phyloP scores from a whole-genome alignment of 169 alveolate species.

The Cryptosporidium viatorum region DNA sequence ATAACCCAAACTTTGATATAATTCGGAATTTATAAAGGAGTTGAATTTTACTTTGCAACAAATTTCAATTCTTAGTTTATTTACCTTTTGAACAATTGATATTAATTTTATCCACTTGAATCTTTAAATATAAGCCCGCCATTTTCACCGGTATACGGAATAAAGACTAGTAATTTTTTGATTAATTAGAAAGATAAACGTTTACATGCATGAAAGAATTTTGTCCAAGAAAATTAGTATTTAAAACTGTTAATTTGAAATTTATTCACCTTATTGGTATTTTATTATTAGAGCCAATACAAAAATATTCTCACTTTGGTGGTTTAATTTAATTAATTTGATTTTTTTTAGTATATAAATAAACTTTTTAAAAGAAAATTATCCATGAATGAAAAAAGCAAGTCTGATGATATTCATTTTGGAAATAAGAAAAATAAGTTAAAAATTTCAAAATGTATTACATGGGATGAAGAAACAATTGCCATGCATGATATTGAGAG shows the following conservation, averaged over 20 bases:
- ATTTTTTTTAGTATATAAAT: background rate
- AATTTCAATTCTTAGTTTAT: background rate
- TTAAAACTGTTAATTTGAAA: background rate
- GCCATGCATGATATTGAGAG: conserved; percentile 61
- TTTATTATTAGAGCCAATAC: too few relatives aligned
- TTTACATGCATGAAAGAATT: background rate
- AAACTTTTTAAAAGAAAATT: background rate
- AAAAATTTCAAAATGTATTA: conserved; percentile 8
- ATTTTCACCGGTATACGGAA: background rate
- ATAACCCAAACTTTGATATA: background rate
- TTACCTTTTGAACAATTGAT: background rate
- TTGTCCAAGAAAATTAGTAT: background rate
- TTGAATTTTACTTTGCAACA: too few relatives aligned
- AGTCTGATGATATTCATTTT: background rate
- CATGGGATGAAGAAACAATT: conserved; percentile 69
- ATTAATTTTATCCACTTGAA: background rate
- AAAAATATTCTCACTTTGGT: background rate
- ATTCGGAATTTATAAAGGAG: too few relatives aligned
- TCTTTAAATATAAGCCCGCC: background rate
- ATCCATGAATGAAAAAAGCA: background rate
- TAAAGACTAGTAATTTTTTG: background rate
- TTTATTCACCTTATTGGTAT: background rate
- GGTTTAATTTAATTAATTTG: background rate
- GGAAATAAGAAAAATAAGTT: background rate
- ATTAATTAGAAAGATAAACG: background rate